Evolutionary conservation across 768 basidiomycete genomes (phyloP), one percentile per base, ranked within the genome.

Genomic region (Tylopilus rubrobrunneus): DNA sequence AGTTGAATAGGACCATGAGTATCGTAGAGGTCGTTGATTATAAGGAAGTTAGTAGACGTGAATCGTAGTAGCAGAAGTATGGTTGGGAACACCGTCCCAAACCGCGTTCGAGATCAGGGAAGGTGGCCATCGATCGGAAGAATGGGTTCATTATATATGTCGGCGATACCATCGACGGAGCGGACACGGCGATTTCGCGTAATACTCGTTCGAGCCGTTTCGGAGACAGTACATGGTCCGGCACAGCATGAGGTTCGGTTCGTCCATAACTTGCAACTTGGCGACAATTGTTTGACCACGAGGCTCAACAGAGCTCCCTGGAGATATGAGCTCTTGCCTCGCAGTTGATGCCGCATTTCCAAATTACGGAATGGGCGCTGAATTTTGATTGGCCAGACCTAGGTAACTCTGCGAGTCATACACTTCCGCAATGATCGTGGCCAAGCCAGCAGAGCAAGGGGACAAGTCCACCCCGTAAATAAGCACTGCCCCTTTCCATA

Each of bases 61-160:
- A 51, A 53, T 48, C 52, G 64, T 55, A 36, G 55, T 53, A 36
- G 53, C 29, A 49, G 60, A 58, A 56, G 53, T 44, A 52, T 31
- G 43, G 51, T 41, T 45, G 4, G 25, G 61, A 62, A 57, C 51
- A 62, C 64, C 65, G 60, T 63, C 48, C 37, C 59, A 56, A 61
- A 58, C 52, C 21, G 56, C 47, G 46, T 63, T 56, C 54, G 58
- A 48, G 53, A 57, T 49, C 56, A 50, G 55, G 56, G 53, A 56
- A 50, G 51, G 55, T 47, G 55, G 48, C 33, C 48, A 51, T 57
- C 57, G 55, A 56, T 58, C 64, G 59, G 54, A 49, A 27, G 53
- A 37, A 37, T 1, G 7, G 42, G 23, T 45, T 56, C 48, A 46
- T 58, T 67, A 69, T 69, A 71, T 71, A 65, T 59, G 54, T 65